phyloP scores from a whole-genome alignment of 345 rosid genomes.

The Brassica cretica region DNA sequence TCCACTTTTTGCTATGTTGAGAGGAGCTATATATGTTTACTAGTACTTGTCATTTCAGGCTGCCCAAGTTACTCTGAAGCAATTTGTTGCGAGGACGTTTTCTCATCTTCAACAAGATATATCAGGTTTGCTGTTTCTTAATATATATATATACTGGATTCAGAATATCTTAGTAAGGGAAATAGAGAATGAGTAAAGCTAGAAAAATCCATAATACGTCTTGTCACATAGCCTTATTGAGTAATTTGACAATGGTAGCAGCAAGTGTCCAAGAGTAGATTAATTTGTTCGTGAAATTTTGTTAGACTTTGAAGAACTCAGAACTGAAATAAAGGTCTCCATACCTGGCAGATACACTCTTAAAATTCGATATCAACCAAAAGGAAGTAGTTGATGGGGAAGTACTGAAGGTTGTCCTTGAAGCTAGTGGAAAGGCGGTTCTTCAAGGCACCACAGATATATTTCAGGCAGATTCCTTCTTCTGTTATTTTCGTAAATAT shows the following conservation, averaged over 20 bases:
- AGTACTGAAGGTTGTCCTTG: constrained; percentile 62
- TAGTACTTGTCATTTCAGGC: constrained; percentile 65
- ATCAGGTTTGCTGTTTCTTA: constrained; percentile 58
- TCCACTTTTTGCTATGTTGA: constrained; percentile 16
- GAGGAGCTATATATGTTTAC: constrained; percentile 30
- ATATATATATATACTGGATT: constrained; percentile 28
- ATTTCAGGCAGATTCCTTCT: constrained; percentile 57
- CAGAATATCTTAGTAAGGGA: not conserved
- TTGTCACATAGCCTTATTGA: constrained; percentile 19
- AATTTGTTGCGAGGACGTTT: constrained; percentile 62
- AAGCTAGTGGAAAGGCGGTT: constrained; percentile 69
- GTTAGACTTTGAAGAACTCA: constrained; percentile 7
- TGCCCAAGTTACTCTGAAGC: constrained; percentile 65
- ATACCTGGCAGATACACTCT: constrained; percentile 62
- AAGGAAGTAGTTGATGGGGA: constrained; percentile 64
- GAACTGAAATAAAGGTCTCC: constrained; percentile 22
- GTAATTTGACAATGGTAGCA: constrained; percentile 1
- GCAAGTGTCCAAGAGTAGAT: constrained; percentile 18
- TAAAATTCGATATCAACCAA: constrained; percentile 48
- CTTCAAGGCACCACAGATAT: constrained; percentile 87
- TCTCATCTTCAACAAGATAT: constrained; percentile 75
- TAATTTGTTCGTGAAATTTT: not conserved
- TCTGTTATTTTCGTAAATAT: constrained; percentile 2
- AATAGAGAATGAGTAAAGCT: constrained; percentile 27
- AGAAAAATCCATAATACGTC: constrained; percentile 12